Base-by-base conservation (phyloP, 208 protist species). In the Trypanosoma brucei region DNA sequence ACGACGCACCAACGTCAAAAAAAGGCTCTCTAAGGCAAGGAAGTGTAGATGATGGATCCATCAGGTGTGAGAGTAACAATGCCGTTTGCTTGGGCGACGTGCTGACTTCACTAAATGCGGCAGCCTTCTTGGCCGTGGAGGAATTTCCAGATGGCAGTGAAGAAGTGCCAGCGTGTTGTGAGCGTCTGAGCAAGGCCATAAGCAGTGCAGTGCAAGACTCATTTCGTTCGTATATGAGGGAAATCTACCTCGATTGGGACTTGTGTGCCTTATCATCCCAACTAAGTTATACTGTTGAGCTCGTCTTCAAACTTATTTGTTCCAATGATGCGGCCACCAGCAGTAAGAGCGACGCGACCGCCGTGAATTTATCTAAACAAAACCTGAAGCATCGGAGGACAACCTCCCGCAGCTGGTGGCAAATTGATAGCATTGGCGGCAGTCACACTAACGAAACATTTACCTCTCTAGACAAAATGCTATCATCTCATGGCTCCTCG, bases 211-310 rank as follows among this genome's bases (percentile, higher is more conserved):
- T 88, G 46, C 78, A 76, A 13, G 50, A 76, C 34, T 59, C 63
- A 35, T 67, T 94, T 33, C 62, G 76, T 2, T 70, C 55, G 30
- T 68, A 84, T 35, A 84, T 94, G 36, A 69, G 76, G 57, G 67
- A 59, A 37, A 75, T 91, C 37, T 64, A 73, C 54, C 65, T 73
- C 59, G 63, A 88, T 45, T 94, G 88, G 85, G 83, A 91, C 59
- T 61, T 91, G 56, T 75, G 83, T 51, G 79, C 81, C 42, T 62
- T 94, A 40, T 89, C 82, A 75, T 69, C 83, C n/a, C 88, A 94
- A 72, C 63, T 94, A 35, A 81, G 86, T 67, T 94, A 87, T 64
- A 79, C 90, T 66, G 74, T 92, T 50, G 84, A 94, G 67, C 67
- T 86, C 37, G 56, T 94, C 54, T 86, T 87, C 65, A 78, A 79